A percentile compares a stretch with the other conserved stretches of the same genome.
These are phyloP conservation scores for Pythium oligandrum DNA, from an alignment of 352 stramenopile species.

Conservation along the genomic window DNA sequence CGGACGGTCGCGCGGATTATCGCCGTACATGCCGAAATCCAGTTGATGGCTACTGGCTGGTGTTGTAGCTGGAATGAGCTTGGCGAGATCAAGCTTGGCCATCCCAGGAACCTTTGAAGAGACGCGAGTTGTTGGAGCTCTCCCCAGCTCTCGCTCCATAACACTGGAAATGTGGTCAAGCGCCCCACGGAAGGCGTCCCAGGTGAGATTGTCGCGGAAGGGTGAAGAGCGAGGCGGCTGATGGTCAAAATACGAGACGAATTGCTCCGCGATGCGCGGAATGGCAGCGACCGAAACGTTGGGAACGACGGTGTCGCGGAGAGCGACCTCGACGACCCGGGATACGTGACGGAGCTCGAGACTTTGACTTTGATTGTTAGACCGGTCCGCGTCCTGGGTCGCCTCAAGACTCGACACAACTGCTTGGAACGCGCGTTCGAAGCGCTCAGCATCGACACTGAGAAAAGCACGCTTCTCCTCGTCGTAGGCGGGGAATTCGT, in stretches of 20 bases:
- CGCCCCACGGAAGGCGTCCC: conserved; percentile 36
- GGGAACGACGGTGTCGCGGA: conserved; percentile 17
- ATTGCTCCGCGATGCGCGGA: conserved; percentile 33
- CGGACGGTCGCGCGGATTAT: conserved; percentile 47
- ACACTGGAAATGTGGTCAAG: conserved; percentile 34
- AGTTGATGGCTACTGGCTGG: conserved; percentile 64
- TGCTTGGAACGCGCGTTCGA: conserved; percentile 41
- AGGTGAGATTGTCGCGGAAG: conserved; percentile 42
- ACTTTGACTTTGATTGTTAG: neutral
- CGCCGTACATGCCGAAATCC: conserved; percentile 68
- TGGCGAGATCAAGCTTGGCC: conserved; percentile 5
- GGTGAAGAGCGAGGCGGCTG: conserved; percentile 15
- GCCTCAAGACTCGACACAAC: conserved; percentile 18
- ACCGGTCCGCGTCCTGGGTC: conserved; percentile 22
- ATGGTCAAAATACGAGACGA: conserved; percentile 44
- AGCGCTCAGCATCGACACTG: conserved; percentile 23
- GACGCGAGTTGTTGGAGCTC: too few species aligned
- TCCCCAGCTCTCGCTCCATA: conserved; percentile 34
- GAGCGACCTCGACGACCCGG: conserved; percentile 35
- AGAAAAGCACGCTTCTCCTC: conserved; percentile 40
- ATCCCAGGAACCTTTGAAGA: neutral
- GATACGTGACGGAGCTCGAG: conserved; percentile 48
- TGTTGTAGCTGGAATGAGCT: conserved; percentile 56
- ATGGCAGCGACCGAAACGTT: conserved; percentile 3
- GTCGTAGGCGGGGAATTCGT: conserved; percentile 57